These are phyloP conservation scores for Neurospora tetraspora DNA, from an alignment of 495 filamentous ascomycete species.

Conservation along the genomic window DNA sequence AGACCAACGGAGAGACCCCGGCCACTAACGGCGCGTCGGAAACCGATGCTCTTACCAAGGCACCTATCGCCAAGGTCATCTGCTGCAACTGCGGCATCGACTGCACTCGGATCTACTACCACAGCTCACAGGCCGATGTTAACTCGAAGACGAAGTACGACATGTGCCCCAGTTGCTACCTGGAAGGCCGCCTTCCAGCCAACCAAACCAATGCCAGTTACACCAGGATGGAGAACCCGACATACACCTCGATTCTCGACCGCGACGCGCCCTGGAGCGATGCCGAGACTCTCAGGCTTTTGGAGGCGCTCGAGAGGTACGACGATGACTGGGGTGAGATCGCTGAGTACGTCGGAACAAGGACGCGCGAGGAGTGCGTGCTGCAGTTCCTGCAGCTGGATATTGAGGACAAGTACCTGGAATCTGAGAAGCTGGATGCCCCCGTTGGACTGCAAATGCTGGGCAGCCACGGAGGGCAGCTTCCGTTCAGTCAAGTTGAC, in stretches of 20 bases:
- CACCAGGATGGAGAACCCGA: slow-evolving; percentile 77
- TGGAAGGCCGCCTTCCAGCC: slow-evolving; percentile 67
- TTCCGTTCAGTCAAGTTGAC: slow-evolving; percentile 80
- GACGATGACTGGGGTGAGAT: slow-evolving; percentile 95
- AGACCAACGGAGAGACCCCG: slow-evolving; percentile 62
- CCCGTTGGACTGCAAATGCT: slow-evolving; percentile 52
- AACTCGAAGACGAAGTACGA: slow-evolving; percentile 63
- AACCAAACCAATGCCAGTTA: slow-evolving; percentile 66
- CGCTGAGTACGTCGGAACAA: slow-evolving; percentile 78
- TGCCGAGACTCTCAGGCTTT: slow-evolving; percentile 68
- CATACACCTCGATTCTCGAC: slow-evolving; percentile 62
- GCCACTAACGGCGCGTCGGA: slow-evolving; percentile 47
- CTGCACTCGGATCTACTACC: slow-evolving; percentile 85
- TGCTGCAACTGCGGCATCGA: slow-evolving; percentile 89
- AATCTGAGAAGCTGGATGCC: slow-evolving; percentile 54
- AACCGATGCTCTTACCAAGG: slow-evolving; percentile 48
- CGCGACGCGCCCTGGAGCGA: slow-evolving; percentile 84
- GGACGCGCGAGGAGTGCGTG: slow-evolving; percentile 93
- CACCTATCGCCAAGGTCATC: slow-evolving; percentile 46
- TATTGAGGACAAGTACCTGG: slow-evolving; percentile 82
- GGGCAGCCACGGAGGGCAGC: slow-evolving; percentile 53
- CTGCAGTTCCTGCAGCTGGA: slow-evolving; percentile 88
- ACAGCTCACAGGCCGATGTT: slow-evolving; percentile 55
- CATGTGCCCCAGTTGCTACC: slow-evolving; percentile 80
- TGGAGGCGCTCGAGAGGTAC: slow-evolving; percentile 83